phyloP scores from a whole-genome alignment of 2,329 filamentous ascomycete genomes.

The Aspergillus neoniger region DNA sequence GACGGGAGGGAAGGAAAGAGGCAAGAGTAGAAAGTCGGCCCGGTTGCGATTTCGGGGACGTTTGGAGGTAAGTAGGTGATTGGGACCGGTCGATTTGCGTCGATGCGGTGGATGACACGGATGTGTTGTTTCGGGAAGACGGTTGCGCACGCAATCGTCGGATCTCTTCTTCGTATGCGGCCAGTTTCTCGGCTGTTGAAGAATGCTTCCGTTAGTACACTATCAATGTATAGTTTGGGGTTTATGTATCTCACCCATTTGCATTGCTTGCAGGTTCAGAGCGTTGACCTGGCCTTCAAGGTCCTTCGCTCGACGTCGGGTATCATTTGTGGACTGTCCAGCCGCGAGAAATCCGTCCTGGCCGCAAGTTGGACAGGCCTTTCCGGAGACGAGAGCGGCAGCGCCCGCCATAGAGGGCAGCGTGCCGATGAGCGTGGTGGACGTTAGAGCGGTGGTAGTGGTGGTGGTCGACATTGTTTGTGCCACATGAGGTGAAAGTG shows the following conservation, averaged over 20 bases:
- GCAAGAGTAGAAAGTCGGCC: constrained; percentile 42
- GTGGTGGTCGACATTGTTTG: constrained; percentile 30
- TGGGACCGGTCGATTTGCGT: constrained; percentile 35
- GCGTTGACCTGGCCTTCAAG: constrained; percentile 57
- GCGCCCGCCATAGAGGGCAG: constrained; percentile 32
- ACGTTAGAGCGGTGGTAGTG: constrained; percentile 26
- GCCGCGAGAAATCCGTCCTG: constrained; percentile 29
- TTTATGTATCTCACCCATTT: constrained; percentile 48
- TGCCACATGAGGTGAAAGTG: constrained; percentile 9
- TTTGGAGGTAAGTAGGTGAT: constrained; percentile 38
- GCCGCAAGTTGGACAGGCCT: constrained; percentile 44
- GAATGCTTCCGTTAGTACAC: background rate
- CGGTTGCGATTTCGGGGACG: constrained; percentile 30
- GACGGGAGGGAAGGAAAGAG: constrained; percentile 43
- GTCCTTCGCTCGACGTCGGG: constrained; percentile 50
- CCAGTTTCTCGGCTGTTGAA: constrained; percentile 55
- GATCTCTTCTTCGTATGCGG: constrained; percentile 65
- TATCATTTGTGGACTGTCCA: constrained; percentile 28
- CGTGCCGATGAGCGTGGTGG: constrained; percentile 36
- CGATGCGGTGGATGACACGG: constrained; percentile 32
- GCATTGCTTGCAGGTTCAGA: constrained; percentile 55
- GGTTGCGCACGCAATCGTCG: constrained; percentile 48
- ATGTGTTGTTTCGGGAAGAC: constrained; percentile 27
- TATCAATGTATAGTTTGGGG: background rate
- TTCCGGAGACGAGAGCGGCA: constrained; percentile 23